Conservation (phyloP, 2,329 filamentous ascomycete species). For the Fusarium sp. region DNA sequence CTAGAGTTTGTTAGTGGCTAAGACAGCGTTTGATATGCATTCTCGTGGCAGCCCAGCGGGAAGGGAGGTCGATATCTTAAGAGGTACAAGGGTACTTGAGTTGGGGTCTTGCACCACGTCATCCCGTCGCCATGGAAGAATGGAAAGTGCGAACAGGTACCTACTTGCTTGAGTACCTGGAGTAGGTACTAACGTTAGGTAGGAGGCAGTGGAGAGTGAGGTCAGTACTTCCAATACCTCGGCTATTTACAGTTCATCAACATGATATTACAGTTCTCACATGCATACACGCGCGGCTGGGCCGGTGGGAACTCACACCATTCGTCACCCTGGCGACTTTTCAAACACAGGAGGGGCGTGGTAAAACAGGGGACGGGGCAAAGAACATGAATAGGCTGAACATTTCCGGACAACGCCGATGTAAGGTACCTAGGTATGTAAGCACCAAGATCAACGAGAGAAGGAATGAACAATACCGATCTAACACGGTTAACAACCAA, state of each 20-base stretch:
- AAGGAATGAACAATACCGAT: background rate
- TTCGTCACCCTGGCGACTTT: slow-evolving; percentile 20
- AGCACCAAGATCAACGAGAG: background rate
- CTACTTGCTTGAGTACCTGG: background rate
- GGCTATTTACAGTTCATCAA: slow-evolving; percentile 8
- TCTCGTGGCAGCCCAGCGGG: background rate
- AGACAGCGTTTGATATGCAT: background rate
- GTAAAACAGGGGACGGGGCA: slow-evolving; percentile 12
- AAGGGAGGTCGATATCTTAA: background rate
- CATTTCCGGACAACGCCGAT: background rate
- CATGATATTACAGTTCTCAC: slow-evolving; percentile 29
- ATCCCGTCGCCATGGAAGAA: background rate
- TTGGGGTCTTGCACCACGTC: background rate
- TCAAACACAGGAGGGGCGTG: slow-evolving; percentile 20
- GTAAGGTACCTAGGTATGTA: background rate
- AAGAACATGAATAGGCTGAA: background rate
- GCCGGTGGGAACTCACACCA: slow-evolving; percentile 11
- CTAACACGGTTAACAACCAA: background rate
- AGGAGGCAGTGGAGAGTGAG: background rate
- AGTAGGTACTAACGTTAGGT: background rate
- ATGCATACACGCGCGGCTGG: slow-evolving; percentile 39
- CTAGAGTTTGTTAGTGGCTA: background rate
- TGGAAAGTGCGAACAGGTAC: background rate
- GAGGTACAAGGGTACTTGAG: background rate
- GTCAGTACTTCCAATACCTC: background rate